Base-by-base conservation (phyloP, 768 basidiomycete genomes). In the Vararia minispora region DNA sequence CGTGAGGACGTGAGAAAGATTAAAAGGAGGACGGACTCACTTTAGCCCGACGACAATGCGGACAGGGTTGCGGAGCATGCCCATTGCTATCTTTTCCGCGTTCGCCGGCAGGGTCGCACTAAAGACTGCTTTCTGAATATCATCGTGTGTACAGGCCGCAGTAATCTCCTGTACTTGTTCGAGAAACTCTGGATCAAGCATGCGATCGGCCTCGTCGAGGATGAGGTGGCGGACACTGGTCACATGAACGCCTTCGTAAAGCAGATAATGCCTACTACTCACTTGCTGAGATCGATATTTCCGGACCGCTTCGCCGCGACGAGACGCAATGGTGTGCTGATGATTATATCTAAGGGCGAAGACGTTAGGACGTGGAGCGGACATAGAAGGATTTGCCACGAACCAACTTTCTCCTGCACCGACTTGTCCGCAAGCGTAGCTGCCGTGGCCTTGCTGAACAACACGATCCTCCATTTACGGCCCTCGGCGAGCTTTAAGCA, bases 11-110 rank as follows among this genome's bases (percentile, higher is more conserved):
- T 28, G 8, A 42, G 30, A 20, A 21, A 10, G 14, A 29, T 14
- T 28, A 21, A 9, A 8, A 6, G 38, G 14, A 18, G 12, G 10
- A 20, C n/a, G 20, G 24, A 66, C 87, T 48, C 44, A 92, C 92
- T 97, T 99, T 33, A 94, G 64, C 25, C 95, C 95, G 21, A 97
- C 91, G n/a, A 98, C 88, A 9, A 97, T 76, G 8, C 95, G 77
- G 36, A 97, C 79, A 4, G 90, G 88, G 52, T 94, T 76, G 5
- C 66, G 68, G 23, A 98, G 66, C 69, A 92, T 84, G 17, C 69
- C 69, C 74, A 90, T 78, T 0, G 90, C 90, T 20, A 90, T 62
- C 51, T 81, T 85, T 57, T 99, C 95, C 1, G 74, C 81, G 8
- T 78, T 75, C 9, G 86, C 79, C 13, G 94, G 94, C 30, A 99